Base-by-base conservation (phyloP, 352 stramenopile genomes). In the Phytophthora crassamura region DNA sequence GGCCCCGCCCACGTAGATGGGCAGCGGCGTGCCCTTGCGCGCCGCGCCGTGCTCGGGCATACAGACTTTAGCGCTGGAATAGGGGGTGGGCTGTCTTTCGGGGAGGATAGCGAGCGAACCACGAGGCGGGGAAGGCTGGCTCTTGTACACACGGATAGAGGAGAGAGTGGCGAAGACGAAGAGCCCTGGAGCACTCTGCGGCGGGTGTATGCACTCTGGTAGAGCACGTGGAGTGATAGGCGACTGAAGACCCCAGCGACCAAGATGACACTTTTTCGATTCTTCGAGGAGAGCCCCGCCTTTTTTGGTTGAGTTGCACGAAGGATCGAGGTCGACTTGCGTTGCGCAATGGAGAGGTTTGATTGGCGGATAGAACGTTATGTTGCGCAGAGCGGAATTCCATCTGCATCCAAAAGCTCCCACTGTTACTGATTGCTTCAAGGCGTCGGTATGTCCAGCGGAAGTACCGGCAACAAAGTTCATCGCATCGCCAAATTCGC, bases 11-110 rank as follows among this genome's bases (percentile, higher is more conserved):
- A 77, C 67, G 45, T 71, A 73, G 38, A 82, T 74, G 14, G 74
- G 74, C 66, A 85, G 60, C 54, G 74, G 68, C 36, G 74, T 75
- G 38, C 56, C 54, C 43, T 82, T 84, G 36, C 77, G 77, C 53
- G 22, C 54, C 15, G 46, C 54, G 42, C 53, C 48, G 40, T 63
- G 67, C 59, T 79, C 64, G 18, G 60, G 33, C 74, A 82, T 80
- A 30, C 25, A 30, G 25, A 30, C 25, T 4, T 30, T 30, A 30
- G 7, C 33, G 18, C 41, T 50, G 41, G 49, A 34, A 20, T 52
- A 11, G 16, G 15, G 6, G 16, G 5, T 20, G 11, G 20, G 18
- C n/a, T 41, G 43, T 16, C 28, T 64, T 59, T 7, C 15, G 7
- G 30, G 36, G 39, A 42, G 15, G 63, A 71, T 67, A 36, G 36